Conservation (phyloP, 257 asterid species). For the Avicennia marina region DNA sequence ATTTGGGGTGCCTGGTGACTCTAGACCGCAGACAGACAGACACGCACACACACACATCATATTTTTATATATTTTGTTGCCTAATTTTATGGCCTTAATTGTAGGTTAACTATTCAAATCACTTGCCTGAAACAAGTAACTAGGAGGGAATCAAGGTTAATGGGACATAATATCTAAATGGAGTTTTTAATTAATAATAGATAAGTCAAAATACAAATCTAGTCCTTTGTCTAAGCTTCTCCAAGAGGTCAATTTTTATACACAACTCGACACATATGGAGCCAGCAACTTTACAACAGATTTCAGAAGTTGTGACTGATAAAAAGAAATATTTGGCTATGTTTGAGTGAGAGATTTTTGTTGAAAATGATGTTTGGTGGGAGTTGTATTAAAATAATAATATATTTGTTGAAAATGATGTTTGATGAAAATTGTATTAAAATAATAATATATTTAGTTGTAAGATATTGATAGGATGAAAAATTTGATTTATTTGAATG, state of each 20-base stretch:
- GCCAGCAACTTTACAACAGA: neutral
- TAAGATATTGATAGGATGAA: too few species aligned
- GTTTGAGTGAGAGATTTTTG: too few species aligned
- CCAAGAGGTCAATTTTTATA: neutral
- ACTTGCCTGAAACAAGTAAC: conserved; percentile 15
- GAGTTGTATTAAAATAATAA: too few species aligned
- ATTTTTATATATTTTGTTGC: neutral
- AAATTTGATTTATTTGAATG: too few species aligned
- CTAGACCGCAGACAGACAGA: too few species aligned
- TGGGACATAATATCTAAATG: conserved; percentile 1
- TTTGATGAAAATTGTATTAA: too few species aligned
- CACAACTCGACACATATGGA: too few species aligned
- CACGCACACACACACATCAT: neutral
- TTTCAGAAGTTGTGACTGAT: neutral
- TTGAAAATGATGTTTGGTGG: neutral
- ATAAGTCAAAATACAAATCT: neutral
- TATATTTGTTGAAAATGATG: too few species aligned
- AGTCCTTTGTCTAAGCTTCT: conserved; percentile 8
- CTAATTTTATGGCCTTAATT: neutral
- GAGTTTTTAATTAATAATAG: neutral
- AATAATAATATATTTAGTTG: too few species aligned
- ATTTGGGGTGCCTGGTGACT: too few species aligned
- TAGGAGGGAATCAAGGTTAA: conserved; percentile 8
- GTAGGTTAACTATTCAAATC: conserved; percentile 12
- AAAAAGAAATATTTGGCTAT: too few species aligned